A percentile compares a stretch with the other conserved stretches of the same genome.
Conservation (phyloP, 2,329 filamentous ascomycete genomes). For the Fusarium sp. region DNA sequence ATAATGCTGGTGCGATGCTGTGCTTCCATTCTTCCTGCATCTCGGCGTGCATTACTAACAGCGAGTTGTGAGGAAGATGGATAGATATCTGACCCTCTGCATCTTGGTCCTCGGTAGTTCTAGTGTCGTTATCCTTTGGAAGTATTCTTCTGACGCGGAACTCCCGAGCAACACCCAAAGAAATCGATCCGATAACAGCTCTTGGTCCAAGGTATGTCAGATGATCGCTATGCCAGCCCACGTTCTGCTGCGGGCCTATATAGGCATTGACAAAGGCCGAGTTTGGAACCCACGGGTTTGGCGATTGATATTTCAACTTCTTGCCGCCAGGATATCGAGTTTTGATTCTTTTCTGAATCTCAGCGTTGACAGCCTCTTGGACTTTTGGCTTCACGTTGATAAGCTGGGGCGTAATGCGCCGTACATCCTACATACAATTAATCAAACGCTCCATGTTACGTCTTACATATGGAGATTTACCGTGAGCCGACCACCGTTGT, state of each 20-base stretch:
- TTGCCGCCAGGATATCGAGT: slow-evolving; percentile 73
- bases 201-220: slow-evolving; percentile 92
- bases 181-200: slow-evolving; percentile 88
- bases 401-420: slow-evolving; percentile 80
- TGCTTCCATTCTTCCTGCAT: slow-evolving; percentile 99
- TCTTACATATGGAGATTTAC: slow-evolving; percentile 52
- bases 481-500: slow-evolving; percentile 81
- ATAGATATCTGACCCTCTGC: slow-evolving; percentile 89
- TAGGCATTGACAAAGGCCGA: slow-evolving; percentile 97
- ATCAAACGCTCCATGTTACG: neutral
- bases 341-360: slow-evolving; percentile 77
- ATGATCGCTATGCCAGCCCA: slow-evolving; percentile 94
- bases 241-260: slow-evolving; percentile 79
- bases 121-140: slow-evolving; percentile 63
- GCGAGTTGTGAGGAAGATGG: slow-evolving; percentile 92
- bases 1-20: slow-evolving; percentile 76
- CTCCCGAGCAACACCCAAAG: slow-evolving; percentile 90
- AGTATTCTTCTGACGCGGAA: slow-evolving; percentile 86
- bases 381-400: slow-evolving; percentile 75
- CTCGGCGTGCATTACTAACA: slow-evolving; percentile 95
- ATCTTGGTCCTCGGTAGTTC: slow-evolving; percentile 62
- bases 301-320: slow-evolving; percentile 83
- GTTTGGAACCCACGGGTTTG: slow-evolving; percentile 81
- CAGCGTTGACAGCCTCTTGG: slow-evolving; percentile 78
- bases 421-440: slow-evolving; percentile 68